These are phyloP conservation scores for Arabidopsis suecica DNA, from an alignment of 345 rosid genomes.

Conservation along the genomic window DNA sequence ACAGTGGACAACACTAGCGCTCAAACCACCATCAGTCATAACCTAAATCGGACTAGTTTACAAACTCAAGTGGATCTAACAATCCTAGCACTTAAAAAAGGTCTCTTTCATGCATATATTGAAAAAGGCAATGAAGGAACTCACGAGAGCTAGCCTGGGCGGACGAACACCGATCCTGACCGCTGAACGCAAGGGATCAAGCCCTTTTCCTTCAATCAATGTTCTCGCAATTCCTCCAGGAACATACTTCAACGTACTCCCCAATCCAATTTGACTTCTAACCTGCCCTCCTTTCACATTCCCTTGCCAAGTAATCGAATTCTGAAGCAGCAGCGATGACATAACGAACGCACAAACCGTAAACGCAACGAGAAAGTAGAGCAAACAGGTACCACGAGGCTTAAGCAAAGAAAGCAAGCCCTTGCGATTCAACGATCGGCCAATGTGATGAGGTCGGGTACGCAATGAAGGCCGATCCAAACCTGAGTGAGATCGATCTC, in stretches of 20 bases:
- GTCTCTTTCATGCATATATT: constrained; percentile 6
- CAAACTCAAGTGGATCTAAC: constrained; percentile 32
- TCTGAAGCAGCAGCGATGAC: constrained; percentile 79
- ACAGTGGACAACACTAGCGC: constrained; percentile 30
- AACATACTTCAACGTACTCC: constrained; percentile 66
- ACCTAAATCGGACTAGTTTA: neutral
- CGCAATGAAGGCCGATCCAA: constrained; percentile 57
- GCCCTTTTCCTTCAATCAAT: constrained; percentile 55
- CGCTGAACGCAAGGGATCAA: constrained; percentile 55
- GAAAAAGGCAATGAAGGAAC: constrained; percentile 38
- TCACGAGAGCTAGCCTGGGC: constrained; percentile 85
- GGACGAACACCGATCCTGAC: constrained; percentile 78
- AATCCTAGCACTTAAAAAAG: neutral
- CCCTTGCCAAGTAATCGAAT: constrained; percentile 75
- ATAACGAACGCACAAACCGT: constrained; percentile 73
- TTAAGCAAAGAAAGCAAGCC: constrained; percentile 57
- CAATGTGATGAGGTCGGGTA: constrained; percentile 45
- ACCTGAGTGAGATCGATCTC: constrained; percentile 50
- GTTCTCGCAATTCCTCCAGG: constrained; percentile 48
- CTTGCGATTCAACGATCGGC: constrained; percentile 59
- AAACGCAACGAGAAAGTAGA: constrained; percentile 62
- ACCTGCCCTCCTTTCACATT: constrained; percentile 48
- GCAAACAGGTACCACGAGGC: constrained; percentile 66
- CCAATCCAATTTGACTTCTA: constrained; percentile 58
- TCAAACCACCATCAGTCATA: neutral